Evolutionary conservation across 2,329 filamentous ascomycete genomes (phyloP), one percentile per base, ranked within the genome.

Genomic region (Fusarium clavum): DNA sequence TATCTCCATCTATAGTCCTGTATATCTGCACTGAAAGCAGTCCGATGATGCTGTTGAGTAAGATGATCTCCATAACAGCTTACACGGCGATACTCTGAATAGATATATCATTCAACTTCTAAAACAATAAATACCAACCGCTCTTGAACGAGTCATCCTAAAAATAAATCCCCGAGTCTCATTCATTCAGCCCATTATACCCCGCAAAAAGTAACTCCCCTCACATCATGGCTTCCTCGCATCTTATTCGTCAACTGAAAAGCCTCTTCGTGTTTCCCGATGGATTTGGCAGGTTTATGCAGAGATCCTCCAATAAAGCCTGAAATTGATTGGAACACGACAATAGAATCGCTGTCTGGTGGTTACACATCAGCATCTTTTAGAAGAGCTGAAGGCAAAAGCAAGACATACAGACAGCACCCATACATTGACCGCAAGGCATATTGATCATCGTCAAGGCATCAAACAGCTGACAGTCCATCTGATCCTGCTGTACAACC

Each of bases 181-280:
- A 41, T 66, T 41, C 18, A 29, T 41, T 52, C 49, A 52, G 49
- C 34, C 44, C 55, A 54, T n/a, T n/a, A n/a, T 45, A 66, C 66
- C 66, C 65, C 66, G 66, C 66, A 69, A 55, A 55, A 55, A 55
- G 46, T 14, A 52, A 65, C 20, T 14, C 47, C 47, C 20, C 29
- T 40, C 54, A 5, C 27, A 45, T 30, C 46, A 41, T 53, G 30
- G 10, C 18, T 32, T 45, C 57, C 41, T 5, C 29, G 32, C 43
- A n/a, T 48, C 65, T 56, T 27, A 69, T 69, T 69, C 66, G 66
- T 66, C 66, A 24, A 38, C 34, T 20, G 14, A 40, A 18, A 67
- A 51, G 62, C 62, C 52, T 40, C 48, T 60, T 67, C 62, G 63
- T 66, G 48, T 67, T 66, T 43, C 34, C 61, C 47, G 56, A 66